Conservation (phyloP, 306 rosid genomes). For the Cicer cuneatum region DNA sequence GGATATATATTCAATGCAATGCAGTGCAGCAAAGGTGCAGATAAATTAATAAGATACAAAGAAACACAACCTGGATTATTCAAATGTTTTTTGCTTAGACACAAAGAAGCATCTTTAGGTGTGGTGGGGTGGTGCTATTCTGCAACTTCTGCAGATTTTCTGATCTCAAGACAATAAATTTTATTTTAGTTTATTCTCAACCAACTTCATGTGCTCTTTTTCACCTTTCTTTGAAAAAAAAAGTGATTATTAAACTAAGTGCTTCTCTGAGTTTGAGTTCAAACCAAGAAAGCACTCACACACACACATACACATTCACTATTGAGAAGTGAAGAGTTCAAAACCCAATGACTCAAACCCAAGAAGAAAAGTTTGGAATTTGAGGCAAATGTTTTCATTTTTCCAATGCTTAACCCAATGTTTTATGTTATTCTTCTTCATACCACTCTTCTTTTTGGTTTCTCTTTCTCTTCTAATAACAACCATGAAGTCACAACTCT, state of each 20-base stretch:
- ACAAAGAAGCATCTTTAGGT: conserved; percentile 57
- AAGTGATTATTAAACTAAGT: not conserved
- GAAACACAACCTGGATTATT: conserved; percentile 53
- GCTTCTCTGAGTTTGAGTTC: conserved; percentile 57
- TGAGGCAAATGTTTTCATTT: conserved; percentile 67
- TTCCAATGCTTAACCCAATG: conserved; percentile 51
- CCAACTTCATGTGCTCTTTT: conserved; percentile 17
- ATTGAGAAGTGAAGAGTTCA: conserved; percentile 43
- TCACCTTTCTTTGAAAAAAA: conserved; percentile 26
- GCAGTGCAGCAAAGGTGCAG: conserved; percentile 39
- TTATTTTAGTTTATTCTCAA: conserved; percentile 44
- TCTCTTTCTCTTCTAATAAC: conserved; percentile 55
- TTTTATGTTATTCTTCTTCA: conserved; percentile 36
- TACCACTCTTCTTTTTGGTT: conserved; percentile 39
- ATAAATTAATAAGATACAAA: conserved; percentile 41
- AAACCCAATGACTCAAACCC: conserved; percentile 58
- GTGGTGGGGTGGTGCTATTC: conserved; percentile 47
- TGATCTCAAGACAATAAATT: conserved; percentile 58
- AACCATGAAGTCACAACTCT: conserved; percentile 77
- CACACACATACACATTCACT: conserved; percentile 44
- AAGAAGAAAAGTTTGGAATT: conserved; percentile 60
- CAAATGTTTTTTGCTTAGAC: conserved; percentile 45
- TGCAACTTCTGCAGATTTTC: conserved; percentile 52
- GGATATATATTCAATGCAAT: conserved; percentile 39
- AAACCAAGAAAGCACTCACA: conserved; percentile 53